Base-by-base conservation (phyloP, 768 basidiomycete genomes). In the Boletus subparvulus region DNA sequence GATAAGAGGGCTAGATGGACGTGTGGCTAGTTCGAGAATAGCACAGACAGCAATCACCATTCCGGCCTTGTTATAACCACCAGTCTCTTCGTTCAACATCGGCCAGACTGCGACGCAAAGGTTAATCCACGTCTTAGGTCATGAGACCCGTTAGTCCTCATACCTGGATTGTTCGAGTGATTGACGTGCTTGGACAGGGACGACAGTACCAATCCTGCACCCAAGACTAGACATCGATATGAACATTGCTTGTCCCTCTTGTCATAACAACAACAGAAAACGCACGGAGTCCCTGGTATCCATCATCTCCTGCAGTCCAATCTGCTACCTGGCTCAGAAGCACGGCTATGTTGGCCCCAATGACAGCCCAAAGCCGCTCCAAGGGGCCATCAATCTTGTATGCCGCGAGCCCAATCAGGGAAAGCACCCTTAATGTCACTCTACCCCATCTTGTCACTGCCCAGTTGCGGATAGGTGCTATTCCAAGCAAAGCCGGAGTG, bases 101-200 rank as follows among this genome's bases (percentile, higher is more conserved):
- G 87, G 86, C 92, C 92, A 95, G 30, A 93, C 87, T 90, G 50
- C 19, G 26, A 44, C 10, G 47, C 35, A 32, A 43, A 19, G 24
- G 42, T 47, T 16, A 51, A 26, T 14, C n/a, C 12, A 64, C 67
- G n/a, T 28, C 28, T 28, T 12, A 16, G 51, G 10, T 6, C 10
- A 8, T 11, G 16, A 32, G 19, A 48, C 4, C 10, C 4, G 8
- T 24, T 17, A 4, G 11, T 36, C 40, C 9, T 42, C 58, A 12
- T 67, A 88, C 88, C 75, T 60, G 91, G 92, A 63, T 93, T 93
- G 60, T 90, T 92, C 0, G 86, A 84, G 65, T 90, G 80, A 64
- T 93, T 92, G 14, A 82, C 77, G 60, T 88, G 87, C 68, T 94
- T 95, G 19, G 85, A 77, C 17, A 92, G 60, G 1, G 87, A 82